Conservation (phyloP, 306 rosid species). For the Clitoria ternatea region DNA sequence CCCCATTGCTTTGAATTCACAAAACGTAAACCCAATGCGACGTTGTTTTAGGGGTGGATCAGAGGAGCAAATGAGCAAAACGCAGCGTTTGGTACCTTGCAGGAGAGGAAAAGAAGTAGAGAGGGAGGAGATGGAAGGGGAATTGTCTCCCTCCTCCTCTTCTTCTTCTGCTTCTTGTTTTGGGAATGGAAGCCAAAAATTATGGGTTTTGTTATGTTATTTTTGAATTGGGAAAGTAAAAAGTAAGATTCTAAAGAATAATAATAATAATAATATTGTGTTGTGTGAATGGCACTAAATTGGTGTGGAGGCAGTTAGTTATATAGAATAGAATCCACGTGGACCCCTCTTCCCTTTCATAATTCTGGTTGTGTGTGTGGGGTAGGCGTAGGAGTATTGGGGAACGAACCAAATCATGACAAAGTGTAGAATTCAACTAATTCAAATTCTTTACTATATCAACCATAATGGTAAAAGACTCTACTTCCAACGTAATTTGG, state of each 20-base stretch:
- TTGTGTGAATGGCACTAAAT: conserved; percentile 38
- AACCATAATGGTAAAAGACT: no score
- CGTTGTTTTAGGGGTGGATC: no score
- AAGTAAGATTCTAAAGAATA: background rate
- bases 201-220: background rate
- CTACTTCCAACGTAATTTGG: no score
- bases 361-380: conserved; percentile 31
- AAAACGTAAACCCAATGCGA: background rate
- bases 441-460: no score
- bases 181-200: background rate
- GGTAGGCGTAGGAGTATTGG: no score
- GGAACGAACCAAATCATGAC: no score
- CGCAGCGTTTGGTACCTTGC: conserved; percentile 16
- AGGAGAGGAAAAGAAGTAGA: background rate
- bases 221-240: background rate
- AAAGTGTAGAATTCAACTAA: no score
- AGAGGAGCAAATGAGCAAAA: background rate
- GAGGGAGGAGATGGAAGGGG: conserved; percentile 7
- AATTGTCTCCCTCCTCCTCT: background rate
- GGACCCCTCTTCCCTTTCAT: conserved; percentile 34
- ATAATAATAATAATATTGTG: background rate
- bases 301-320: conserved; percentile 16
- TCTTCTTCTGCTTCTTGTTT: background rate
- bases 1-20: background rate
- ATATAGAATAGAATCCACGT: conserved; percentile 41